Percentiles rank a stretch among this genome's conserved stretches.
Conservation (phyloP, 2,329 filamentous ascomycete genomes). For the Cercospora sesami region DNA sequence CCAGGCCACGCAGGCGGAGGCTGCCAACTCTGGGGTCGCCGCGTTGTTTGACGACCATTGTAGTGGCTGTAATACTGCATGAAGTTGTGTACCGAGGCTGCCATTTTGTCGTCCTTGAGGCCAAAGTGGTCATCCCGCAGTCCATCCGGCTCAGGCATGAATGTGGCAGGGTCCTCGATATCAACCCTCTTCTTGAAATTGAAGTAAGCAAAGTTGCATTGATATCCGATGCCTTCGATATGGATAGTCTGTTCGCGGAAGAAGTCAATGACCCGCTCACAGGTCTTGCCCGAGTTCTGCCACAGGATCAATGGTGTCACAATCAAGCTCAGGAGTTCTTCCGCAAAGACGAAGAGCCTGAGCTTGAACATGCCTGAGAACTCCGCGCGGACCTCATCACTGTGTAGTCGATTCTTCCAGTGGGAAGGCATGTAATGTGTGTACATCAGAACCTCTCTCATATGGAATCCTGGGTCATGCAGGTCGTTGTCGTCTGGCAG, state of each 20-base stretch:
- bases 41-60: conserved; percentile 32
- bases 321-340: conserved; percentile 89
- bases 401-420: conserved; percentile 89
- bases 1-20: conserved; percentile 39
- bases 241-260: conserved; percentile 97
- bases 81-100: conserved; percentile 94
- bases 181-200: conserved; percentile 83
- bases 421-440: conserved; percentile 88
- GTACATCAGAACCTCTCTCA: conserved; percentile 85
- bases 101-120: conserved; percentile 96
- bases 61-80: conserved; percentile 73
- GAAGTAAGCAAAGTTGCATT: conserved; percentile 96
- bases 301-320: conserved; percentile 88
- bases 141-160: conserved; percentile 41
- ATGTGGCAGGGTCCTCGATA: conserved; percentile 42
- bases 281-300: conserved; percentile 81
- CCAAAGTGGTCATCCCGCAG: conserved; percentile 90
- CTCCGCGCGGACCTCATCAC: conserved; percentile 86
- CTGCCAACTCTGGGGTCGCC: conserved; percentile 33
- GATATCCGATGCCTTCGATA: conserved; percentile 91
- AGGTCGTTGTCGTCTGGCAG: conserved; percentile 82
- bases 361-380: conserved; percentile 90
- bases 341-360: conserved; percentile 85
- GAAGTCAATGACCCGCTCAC: conserved; percentile 93
- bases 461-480: conserved; percentile 86